Conservation (phyloP, 2,329 filamentous ascomycete genomes). For the Cladosporium sp. region DNA sequence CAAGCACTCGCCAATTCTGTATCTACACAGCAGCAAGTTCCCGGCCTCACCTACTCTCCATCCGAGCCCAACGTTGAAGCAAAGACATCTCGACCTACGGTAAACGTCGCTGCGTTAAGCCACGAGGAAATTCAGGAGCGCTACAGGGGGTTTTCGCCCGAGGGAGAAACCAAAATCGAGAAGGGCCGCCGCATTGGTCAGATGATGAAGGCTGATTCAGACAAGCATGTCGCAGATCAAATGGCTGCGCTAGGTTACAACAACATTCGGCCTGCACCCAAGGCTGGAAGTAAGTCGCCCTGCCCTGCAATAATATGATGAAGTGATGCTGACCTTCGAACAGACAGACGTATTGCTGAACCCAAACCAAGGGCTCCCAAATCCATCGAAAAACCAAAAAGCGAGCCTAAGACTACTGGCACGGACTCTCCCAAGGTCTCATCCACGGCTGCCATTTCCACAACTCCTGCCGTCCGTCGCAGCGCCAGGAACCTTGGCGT, state of each 20-base stretch:
- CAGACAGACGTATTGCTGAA: neutral
- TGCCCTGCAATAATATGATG: neutral
- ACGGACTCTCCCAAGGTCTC: neutral
- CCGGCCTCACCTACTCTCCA: too few relatives aligned
- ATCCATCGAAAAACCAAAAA: neutral
- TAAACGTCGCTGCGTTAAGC: too few relatives aligned
- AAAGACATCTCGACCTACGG: too few relatives aligned
- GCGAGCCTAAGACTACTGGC: neutral
- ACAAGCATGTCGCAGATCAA: neutral
- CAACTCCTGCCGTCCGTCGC: constrained; percentile 16
- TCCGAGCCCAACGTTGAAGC: too few relatives aligned
- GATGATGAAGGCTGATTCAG: neutral
- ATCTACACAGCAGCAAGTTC: too few relatives aligned
- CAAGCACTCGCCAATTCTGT: too few relatives aligned
- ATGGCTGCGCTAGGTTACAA: neutral
- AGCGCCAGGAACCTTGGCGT: constrained; percentile 17
- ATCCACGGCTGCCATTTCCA: too few relatives aligned
- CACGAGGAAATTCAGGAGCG: too few relatives aligned
- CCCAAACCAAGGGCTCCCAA: neutral
- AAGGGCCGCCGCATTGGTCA: neutral
- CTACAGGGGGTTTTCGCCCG: neutral
- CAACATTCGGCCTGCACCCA: neutral
- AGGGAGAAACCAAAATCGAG: neutral
- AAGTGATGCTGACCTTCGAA: neutral
- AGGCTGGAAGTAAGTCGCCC: neutral